A percentile compares a stretch with the other conserved stretches of the same genome.
phyloP scores from a whole-genome alignment of 2,329 filamentous ascomycete genomes.

The Penicillium sp. region DNA sequence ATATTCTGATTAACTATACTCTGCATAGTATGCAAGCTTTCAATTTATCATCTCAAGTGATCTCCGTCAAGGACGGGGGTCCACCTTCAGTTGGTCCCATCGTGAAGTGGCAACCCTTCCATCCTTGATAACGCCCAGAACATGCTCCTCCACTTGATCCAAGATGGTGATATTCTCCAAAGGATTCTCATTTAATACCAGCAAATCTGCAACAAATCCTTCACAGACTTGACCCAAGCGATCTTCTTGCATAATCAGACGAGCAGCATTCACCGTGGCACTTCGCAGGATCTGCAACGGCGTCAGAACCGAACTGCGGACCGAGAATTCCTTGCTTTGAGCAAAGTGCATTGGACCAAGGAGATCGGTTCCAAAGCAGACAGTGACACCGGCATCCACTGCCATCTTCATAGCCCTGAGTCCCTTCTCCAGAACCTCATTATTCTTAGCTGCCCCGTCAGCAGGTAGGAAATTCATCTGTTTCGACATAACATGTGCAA shows the following conservation, averaged over 20 bases:
- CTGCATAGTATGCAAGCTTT: background rate
- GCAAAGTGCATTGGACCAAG: conserved; percentile 52
- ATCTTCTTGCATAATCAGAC: conserved; percentile 49
- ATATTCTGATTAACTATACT: background rate
- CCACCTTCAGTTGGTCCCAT: background rate
- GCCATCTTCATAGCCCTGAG: conserved; percentile 52
- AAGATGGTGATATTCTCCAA: conserved; percentile 57
- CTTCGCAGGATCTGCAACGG: conserved; percentile 50
- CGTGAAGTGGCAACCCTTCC: conserved; percentile 44
- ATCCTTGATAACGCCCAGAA: conserved; percentile 58
- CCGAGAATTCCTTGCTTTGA: conserved; percentile 53
- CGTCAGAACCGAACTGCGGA: conserved; percentile 48
- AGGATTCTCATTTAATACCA: conserved; percentile 56
- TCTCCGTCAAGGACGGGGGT: background rate
- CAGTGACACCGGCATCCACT: conserved; percentile 54
- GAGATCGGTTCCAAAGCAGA: conserved; percentile 60
- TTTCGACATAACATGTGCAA: conserved; percentile 53
- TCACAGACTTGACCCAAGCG: conserved; percentile 53
- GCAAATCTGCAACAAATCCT: conserved; percentile 56
- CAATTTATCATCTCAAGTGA: background rate
- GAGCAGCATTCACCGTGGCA: conserved; percentile 56
- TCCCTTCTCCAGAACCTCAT: conserved; percentile 51
- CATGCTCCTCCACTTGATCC: conserved; percentile 48
- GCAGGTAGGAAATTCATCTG: conserved; percentile 32
- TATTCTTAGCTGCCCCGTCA: conserved; percentile 53